A percentile compares a stretch with the other conserved stretches of the same genome.
Conservation (phyloP, 148 eudicot genomes). For the Rheum nobile region DNA sequence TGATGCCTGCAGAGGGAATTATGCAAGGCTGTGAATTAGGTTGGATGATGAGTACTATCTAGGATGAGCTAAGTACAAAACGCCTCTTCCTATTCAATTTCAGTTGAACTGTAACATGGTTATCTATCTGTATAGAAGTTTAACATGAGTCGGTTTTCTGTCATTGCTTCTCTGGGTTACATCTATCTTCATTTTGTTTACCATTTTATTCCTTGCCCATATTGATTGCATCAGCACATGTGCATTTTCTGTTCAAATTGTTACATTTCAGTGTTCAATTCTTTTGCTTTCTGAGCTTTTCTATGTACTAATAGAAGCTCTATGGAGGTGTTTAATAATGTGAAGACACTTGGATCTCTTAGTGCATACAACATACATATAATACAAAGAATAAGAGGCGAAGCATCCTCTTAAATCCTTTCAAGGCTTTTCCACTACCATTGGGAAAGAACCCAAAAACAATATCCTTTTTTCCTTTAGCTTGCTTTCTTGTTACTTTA, state of each 20-base stretch:
- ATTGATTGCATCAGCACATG: not conserved
- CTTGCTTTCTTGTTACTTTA: conserved; percentile 1
- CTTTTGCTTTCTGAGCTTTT: not conserved
- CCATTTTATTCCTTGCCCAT: not conserved
- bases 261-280: not conserved
- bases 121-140: conserved; percentile 1
- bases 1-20: conserved; percentile 16
- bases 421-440: not conserved
- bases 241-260: not conserved
- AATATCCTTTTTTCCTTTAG: not conserved
- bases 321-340: not conserved
- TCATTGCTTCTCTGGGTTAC: not conserved
- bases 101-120: not conserved
- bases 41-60: conserved; percentile 38
- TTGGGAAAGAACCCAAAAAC: not conserved
- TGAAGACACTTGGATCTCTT: not conserved
- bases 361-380: not conserved
- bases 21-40: conserved; percentile 21
- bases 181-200: not conserved
- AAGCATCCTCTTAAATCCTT: not conserved
- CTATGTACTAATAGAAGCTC: not conserved
- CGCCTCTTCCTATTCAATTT: not conserved
- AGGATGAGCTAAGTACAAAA: conserved; percentile 9
- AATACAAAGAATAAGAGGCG: not conserved
- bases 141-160: not conserved